Conservation (phyloP, 1,284 basidiomycete species). For the Austroboletus niveus region DNA sequence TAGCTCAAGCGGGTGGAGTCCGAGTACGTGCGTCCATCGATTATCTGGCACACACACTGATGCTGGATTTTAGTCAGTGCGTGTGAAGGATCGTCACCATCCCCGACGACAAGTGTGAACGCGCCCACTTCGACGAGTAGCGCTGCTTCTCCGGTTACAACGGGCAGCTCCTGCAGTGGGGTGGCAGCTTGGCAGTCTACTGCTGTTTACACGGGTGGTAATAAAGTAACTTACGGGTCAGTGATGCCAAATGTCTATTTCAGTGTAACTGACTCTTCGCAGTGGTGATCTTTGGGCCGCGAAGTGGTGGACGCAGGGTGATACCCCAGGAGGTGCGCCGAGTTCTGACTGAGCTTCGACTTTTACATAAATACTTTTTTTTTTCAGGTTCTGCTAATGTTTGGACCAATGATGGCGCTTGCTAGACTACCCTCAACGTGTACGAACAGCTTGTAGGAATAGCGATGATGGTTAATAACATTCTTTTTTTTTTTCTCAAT, state of each 20-base stretch:
- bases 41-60: neutral
- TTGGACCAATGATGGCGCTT: conserved; percentile 59
- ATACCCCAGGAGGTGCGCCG: conserved; percentile 49
- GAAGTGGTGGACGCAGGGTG: conserved; percentile 54
- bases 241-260: conserved; percentile 12
- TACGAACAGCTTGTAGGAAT: neutral
- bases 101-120: conserved; percentile 15
- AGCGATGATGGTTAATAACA: neutral
- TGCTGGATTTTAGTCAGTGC: conserved; percentile 46
- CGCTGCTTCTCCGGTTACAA: conserved; percentile 25
- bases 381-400: conserved; percentile 42
- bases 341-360: neutral
- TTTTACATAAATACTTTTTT: neutral
- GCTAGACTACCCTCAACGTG: conserved; percentile 21
- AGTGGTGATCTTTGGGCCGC: conserved; percentile 62
- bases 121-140: conserved; percentile 17
- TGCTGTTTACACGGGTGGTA: conserved; percentile 48
- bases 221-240: conserved; percentile 52
- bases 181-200: conserved; percentile 48
- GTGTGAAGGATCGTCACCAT: conserved; percentile 27
- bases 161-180: conserved; percentile 43
- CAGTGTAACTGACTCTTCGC: conserved; percentile 9
- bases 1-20: conserved; percentile 57
- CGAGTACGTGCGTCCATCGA: conserved; percentile 44
- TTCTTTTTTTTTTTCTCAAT: neutral